Evolutionary conservation across 176 grass and related monocot species (phyloP).

Genomic region (Chloris gayana): DNA sequence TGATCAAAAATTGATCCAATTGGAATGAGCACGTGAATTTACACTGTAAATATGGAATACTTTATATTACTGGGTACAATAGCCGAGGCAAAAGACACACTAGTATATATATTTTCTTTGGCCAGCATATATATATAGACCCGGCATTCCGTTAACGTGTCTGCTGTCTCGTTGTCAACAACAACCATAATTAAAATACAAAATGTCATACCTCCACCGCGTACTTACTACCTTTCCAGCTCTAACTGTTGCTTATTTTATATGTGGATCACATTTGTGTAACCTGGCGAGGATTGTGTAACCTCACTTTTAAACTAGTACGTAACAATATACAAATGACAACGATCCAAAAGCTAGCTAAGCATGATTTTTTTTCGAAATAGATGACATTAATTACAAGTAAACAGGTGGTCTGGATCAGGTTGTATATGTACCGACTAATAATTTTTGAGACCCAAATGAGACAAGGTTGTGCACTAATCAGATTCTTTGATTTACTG

Average conservation of each 20-base stretch:
- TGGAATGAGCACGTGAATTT: not conserved
- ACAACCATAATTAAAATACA: not conserved
- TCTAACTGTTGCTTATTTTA: not conserved
- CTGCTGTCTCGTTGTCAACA: not conserved
- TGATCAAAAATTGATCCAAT: not conserved
- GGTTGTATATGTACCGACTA: no score
- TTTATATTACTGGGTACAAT: no score
- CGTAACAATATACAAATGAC: no score
- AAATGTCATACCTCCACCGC: not conserved
- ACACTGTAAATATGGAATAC: not conserved
- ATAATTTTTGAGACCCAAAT: no score
- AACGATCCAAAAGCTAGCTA: no score
- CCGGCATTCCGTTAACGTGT: not conserved
- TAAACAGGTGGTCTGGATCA: no score
- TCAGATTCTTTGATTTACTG: no score
- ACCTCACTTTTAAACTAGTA: not conserved
- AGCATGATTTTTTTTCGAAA: no score
- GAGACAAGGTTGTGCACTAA: no score
- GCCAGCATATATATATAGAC: not conserved
- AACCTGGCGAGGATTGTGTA: not conserved
- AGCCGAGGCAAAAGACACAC: no score
- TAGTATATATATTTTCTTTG: not conserved
- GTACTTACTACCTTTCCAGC: not conserved
- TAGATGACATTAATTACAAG: no score
- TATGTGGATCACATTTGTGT: not conserved